These are phyloP conservation scores for Heterobasidion annosum DNA, from an alignment of 1,284 basidiomycete species.

Conservation along the genomic window DNA sequence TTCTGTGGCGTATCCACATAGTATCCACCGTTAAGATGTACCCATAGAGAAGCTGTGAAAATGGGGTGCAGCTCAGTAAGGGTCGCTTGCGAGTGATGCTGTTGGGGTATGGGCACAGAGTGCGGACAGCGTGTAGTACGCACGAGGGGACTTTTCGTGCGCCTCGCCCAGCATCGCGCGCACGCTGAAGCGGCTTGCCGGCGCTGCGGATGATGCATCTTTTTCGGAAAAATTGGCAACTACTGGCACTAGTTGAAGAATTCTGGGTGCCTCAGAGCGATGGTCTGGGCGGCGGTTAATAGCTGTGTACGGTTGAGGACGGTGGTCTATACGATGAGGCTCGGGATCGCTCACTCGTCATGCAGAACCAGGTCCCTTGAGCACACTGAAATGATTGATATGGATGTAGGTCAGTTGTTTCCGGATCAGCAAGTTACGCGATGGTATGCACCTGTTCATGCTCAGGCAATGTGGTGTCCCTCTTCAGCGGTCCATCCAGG, in stretches of 20 bases:
- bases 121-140: neutral
- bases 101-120: too few relatives aligned
- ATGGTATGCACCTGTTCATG: slow-evolving; percentile 19
- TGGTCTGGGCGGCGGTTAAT: slow-evolving; percentile 27
- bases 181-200: slow-evolving; percentile 5
- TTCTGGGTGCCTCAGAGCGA: slow-evolving; percentile 26
- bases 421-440: neutral
- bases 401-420: slow-evolving; percentile 2
- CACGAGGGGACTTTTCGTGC: slow-evolving; percentile 8
- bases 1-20: slow-evolving; percentile 28
- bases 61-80: neutral
- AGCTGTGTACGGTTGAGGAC: slow-evolving; percentile 9
- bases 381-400: slow-evolving; percentile 17
- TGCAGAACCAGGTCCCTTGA: slow-evolving; percentile 25
- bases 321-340: too few relatives aligned
- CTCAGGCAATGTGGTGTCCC: slow-evolving; percentile 12
- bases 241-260: slow-evolving; percentile 33
- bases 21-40: slow-evolving; percentile 30
- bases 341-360: slow-evolving; percentile 17
- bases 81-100: neutral
- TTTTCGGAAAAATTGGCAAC: slow-evolving; percentile 12
- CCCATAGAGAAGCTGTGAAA: slow-evolving; percentile 23
- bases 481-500: slow-evolving; percentile 17
- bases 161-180: slow-evolving; percentile 6
- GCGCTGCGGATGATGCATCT: neutral